These are phyloP conservation scores for Colletotrichum sp. DNA, from an alignment of 2,329 filamentous ascomycete genomes.

Conservation along the genomic window DNA sequence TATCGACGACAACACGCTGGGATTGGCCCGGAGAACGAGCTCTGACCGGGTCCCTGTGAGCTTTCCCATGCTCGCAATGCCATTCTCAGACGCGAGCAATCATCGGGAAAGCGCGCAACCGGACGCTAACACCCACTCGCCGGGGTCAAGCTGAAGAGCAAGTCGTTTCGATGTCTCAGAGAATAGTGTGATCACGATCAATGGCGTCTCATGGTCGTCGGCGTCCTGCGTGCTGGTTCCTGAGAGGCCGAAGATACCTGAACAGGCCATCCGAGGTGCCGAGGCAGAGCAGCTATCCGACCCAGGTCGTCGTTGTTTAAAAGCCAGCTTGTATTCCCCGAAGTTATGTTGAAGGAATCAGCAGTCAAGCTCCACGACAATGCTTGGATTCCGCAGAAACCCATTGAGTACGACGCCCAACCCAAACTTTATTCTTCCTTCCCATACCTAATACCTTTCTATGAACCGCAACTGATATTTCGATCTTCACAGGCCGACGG, in stretches of 20 bases:
- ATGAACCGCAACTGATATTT: background rate
- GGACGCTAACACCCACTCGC: background rate
- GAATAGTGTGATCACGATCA: background rate
- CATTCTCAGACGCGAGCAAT: slow-evolving; percentile 1
- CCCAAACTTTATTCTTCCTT: background rate
- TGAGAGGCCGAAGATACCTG: background rate
- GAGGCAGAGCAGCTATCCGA: background rate
- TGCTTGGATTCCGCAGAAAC: slow-evolving; percentile 20
- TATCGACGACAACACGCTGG: background rate
- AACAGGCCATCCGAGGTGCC: background rate
- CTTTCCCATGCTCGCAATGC: background rate
- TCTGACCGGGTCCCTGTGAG: too few relatives aligned
- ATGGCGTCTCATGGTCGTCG: background rate
- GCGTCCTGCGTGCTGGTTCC: background rate
- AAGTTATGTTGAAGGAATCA: background rate
- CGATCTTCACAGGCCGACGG: background rate
- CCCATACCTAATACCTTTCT: background rate
- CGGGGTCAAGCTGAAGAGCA: background rate
- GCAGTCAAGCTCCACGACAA: background rate
- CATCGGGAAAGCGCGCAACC: background rate
- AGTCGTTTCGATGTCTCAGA: background rate
- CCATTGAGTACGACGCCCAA: slow-evolving; percentile 7
- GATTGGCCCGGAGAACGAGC: background rate
- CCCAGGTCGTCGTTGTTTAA: background rate
- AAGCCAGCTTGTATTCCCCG: background rate